phyloP scores from a whole-genome alignment of 202 grass and related monocot genomes.

The Schoenoplectus triqueter region DNA sequence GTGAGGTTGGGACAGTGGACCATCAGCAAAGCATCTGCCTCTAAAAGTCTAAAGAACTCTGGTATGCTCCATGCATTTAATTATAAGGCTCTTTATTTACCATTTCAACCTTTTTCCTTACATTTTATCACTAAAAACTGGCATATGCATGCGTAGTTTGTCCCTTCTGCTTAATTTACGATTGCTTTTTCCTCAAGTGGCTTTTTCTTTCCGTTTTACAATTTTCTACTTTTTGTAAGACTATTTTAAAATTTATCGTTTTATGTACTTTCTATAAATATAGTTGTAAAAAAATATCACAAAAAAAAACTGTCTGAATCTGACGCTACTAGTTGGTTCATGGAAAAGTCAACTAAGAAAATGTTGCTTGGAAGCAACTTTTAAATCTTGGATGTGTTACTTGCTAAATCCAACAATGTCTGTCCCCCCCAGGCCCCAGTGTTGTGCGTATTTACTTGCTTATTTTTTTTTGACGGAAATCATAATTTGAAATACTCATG shows the following conservation, averaged over 20 bases:
- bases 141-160: constrained; percentile 21
- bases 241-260: not conserved
- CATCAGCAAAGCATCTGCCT: constrained; percentile 38
- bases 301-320: not conserved
- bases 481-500: not conserved
- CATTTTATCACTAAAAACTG: constrained; percentile 1
- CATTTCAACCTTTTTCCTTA: not conserved
- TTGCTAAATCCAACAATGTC: constrained; percentile 8
- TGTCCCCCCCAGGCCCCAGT: no score
- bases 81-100: not conserved
- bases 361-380: not conserved
- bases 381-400: not conserved
- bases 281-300: not conserved
- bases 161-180: constrained; percentile 9
- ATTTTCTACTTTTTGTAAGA: not conserved
- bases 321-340: not conserved
- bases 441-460: not conserved
- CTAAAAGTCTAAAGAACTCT: constrained; percentile 25
- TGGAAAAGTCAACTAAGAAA: not conserved
- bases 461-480: not conserved
- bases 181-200: constrained; percentile 8
- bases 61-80: constrained; percentile 13
- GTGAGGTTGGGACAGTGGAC: constrained; percentile 26
- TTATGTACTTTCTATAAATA: not conserved
- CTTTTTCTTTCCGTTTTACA: constrained; percentile 6